Evolutionary conservation across 2,329 filamentous ascomycete species (phyloP).

Genomic region (Epichloe uncinata): DNA sequence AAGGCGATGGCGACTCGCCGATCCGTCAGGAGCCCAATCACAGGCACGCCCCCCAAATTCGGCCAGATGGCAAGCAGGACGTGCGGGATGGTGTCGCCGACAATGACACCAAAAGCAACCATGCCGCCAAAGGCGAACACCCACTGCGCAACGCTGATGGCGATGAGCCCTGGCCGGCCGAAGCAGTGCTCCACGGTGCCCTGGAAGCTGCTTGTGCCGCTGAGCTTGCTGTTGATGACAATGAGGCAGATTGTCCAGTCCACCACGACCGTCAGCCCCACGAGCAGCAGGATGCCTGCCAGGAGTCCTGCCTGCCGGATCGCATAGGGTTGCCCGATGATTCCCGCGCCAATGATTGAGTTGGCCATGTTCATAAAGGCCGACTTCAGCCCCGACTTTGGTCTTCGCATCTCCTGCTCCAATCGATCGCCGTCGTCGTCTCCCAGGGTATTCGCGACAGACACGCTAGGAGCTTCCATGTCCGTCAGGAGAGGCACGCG

Average conservation of each 20-base stretch:
- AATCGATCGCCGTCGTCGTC: constrained; percentile 28
- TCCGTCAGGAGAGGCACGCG: constrained; percentile 64
- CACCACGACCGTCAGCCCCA: constrained; percentile 67
- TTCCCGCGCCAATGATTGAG: constrained; percentile 75
- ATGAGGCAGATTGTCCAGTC: constrained; percentile 98
- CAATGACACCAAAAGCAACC: constrained; percentile 95
- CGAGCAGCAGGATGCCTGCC: constrained; percentile 64
- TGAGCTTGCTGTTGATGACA: constrained; percentile 94
- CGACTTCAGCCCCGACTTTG: constrained; percentile 72
- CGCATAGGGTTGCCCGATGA: constrained; percentile 87
- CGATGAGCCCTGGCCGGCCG: constrained; percentile 72
- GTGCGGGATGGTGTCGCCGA: constrained; percentile 90
- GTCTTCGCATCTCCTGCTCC: constrained; percentile 45
- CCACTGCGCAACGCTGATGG: constrained; percentile 87
- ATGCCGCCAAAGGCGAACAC: constrained; percentile 97
- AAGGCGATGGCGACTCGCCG: constrained; percentile 76
- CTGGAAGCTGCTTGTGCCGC: constrained; percentile 87
- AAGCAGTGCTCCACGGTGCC: constrained; percentile 94
- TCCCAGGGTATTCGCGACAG: constrained; percentile 46
- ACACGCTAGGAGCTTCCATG: constrained; percentile 66
- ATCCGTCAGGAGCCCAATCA: constrained; percentile 72
- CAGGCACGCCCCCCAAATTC: constrained; percentile 54
- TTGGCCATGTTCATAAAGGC: constrained; percentile 99
- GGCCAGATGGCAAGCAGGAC: constrained; percentile 78
- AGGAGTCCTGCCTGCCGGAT: constrained; percentile 80